Conservation (phyloP, 2,329 filamentous ascomycete genomes). For the Xylariaceae sp. region DNA sequence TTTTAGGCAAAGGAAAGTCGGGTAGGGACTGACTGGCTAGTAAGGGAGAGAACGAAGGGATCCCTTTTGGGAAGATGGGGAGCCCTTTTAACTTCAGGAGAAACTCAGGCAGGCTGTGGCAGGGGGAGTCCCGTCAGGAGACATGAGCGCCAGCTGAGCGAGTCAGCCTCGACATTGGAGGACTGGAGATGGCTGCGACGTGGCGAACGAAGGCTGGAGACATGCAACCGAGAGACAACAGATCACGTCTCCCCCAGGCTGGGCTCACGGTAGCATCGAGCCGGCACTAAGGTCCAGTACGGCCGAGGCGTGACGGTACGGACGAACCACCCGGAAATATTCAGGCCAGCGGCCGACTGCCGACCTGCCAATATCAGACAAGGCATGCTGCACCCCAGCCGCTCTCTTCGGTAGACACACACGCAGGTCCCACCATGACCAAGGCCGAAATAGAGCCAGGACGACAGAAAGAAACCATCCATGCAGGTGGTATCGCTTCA, state of each 20-base stretch:
- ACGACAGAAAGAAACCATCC: too few species aligned
- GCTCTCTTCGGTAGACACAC: too few species aligned
- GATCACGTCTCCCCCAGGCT: conserved; percentile 8
- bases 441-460: too few species aligned
- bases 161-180: conserved; percentile 8
- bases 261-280: conserved; percentile 8
- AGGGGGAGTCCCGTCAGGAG: conserved; percentile 14
- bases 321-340: too few species aligned
- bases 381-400: too few species aligned
- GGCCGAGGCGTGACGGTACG: conserved; percentile 12
- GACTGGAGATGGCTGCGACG: conserved; percentile 9
- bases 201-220: conserved; percentile 2
- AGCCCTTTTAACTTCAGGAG: conserved; percentile 17
- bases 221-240: conserved; percentile 4
- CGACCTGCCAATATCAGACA: too few species aligned
- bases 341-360: too few species aligned
- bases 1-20: too few species aligned
- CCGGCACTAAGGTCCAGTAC: conserved; percentile 8
- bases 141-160: conserved; percentile 9
- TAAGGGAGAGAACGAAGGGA: conserved; percentile 7
- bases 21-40: conserved; percentile 6
- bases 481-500: too few species aligned
- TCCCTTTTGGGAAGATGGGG: conserved; percentile 11
- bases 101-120: conserved; percentile 7
- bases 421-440: too few species aligned